phyloP scores from a whole-genome alignment of 306 rosid species.

The Abrus precatorius region DNA sequence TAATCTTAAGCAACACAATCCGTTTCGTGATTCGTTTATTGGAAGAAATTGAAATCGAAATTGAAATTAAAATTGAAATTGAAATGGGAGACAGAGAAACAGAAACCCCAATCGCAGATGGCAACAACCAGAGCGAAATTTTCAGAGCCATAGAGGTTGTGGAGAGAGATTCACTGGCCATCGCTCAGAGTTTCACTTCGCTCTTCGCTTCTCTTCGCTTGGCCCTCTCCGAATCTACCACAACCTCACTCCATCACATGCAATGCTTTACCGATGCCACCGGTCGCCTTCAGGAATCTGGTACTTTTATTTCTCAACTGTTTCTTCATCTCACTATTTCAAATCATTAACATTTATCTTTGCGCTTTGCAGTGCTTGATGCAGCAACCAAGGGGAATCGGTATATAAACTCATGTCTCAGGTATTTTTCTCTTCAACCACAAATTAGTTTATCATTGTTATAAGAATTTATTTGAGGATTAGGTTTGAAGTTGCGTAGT shows the following conservation, averaged over 20 bases:
- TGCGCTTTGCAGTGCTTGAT: conserved; percentile 71
- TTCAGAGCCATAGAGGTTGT: conserved; percentile 74
- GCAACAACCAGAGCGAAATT: conserved; percentile 55
- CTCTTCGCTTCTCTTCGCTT: conserved; percentile 82
- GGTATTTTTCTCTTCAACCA: conserved; percentile 55
- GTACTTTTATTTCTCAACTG: conserved; percentile 37
- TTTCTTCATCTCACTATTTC: not conserved
- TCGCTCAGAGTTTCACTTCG: conserved; percentile 78
- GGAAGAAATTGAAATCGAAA: not conserved
- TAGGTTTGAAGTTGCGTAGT: conserved; percentile 22
- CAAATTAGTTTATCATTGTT: not conserved
- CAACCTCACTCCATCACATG: conserved; percentile 82
- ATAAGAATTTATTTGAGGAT: not conserved
- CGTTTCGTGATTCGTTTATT: not conserved
- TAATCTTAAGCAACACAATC: no score
- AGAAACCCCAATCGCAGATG: conserved; percentile 51
- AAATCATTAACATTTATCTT: not conserved
- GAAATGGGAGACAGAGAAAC: not conserved
- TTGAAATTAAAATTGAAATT: not conserved
- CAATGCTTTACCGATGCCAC: conserved; percentile 83
- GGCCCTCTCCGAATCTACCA: conserved; percentile 72
- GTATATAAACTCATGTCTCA: conserved; percentile 85
- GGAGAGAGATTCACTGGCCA: conserved; percentile 81
- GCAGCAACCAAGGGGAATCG: conserved; percentile 85
- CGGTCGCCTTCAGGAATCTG: conserved; percentile 94